Conservation (phyloP, 257 asterid genomes). For the Nicotiana tomentosiformis region DNA sequence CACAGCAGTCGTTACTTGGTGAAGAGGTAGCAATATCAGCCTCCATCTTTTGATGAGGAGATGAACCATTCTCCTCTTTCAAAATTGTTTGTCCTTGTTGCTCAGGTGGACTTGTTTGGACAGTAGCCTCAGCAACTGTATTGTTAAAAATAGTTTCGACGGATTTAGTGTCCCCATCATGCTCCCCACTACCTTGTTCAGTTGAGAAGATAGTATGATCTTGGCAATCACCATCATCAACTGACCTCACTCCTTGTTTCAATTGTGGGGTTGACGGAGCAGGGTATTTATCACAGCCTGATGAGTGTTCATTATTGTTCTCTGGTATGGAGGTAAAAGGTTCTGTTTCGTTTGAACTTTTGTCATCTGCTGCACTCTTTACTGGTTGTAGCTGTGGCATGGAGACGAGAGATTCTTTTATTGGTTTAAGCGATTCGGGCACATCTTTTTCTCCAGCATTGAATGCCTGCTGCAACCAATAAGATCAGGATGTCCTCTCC, state of each 20-base stretch:
- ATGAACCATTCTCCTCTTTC: conserved; percentile 30
- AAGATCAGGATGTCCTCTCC: conserved; percentile 10
- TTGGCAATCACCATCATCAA: conserved; percentile 30
- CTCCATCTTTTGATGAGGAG: conserved; percentile 7
- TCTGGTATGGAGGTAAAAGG: conserved; percentile 3
- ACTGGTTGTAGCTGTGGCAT: conserved; percentile 24
- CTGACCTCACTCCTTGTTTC: conserved; percentile 33
- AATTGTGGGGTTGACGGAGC: conserved; percentile 50
- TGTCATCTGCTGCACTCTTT: conserved; percentile 8
- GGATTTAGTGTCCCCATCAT: conserved; percentile 43
- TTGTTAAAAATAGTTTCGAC: conserved; percentile 38
- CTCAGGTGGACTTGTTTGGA: conserved; percentile 5
- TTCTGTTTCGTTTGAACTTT: conserved; percentile 11
- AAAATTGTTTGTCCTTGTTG: conserved; percentile 1
- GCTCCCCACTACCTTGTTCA: conserved; percentile 27
- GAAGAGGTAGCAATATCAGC: background rate
- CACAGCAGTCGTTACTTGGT: conserved; percentile 13
- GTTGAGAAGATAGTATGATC: conserved; percentile 29
- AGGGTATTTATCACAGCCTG: conserved; percentile 33
- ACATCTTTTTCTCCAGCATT: conserved; percentile 34
- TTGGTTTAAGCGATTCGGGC: conserved; percentile 26
- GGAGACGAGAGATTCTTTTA: conserved; percentile 32
- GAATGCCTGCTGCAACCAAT: conserved; percentile 40
- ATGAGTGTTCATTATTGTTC: conserved; percentile 13
- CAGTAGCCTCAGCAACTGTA: conserved; percentile 23